Evolutionary conservation across 2,329 filamentous ascomycete genomes (phyloP), one percentile per base, ranked within the genome.

Genomic region (Aspergillus versicolor): DNA sequence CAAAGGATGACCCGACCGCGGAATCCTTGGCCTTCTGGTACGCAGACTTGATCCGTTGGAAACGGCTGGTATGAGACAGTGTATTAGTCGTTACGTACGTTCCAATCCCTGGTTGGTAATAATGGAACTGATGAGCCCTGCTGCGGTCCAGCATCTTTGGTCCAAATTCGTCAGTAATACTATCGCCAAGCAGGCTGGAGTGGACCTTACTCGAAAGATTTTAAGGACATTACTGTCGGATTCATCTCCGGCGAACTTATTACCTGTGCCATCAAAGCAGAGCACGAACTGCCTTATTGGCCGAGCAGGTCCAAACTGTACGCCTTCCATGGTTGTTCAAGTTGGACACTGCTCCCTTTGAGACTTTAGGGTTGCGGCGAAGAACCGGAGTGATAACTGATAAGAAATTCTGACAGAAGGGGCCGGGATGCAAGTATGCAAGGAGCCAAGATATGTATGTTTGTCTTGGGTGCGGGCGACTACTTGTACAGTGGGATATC

Each of bases 1-100:
- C 89, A 62, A 95, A 93, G 0, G 88, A 91, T 0, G 88, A 88
- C 1, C 91, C 91, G 59, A 95, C 74, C 9, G 90, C 90, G 3
- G 88, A 90, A 71, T 94, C 90, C 51, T 74, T 74, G 49, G 72
- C 71, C 56, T 75, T 75, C 27, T 70, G 56, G 52, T 74, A 74
- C 24, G 69, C 70, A 15, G 70, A 73, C 64, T 91, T 91, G 58
- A 88, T 86, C 54, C 73, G 70, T 54, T 73, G 70, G 22, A 75
- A 63, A 21, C 70, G 66, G 24, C 73, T 69, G 57, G 67, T 53
- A 44, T 57, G 60, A 6, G 63, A 61, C 5, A 77, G 63, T 6
- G 71, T 70, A 30, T 67, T 70, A 3, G 68, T 67, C 1, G 72
- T 73, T 53, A 76, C 73, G 61, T 79, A 78, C 22, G 76, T 79